Evolutionary conservation across 2,329 filamentous ascomycete genomes (phyloP).

Genomic region (Hypoxylon sp.): DNA sequence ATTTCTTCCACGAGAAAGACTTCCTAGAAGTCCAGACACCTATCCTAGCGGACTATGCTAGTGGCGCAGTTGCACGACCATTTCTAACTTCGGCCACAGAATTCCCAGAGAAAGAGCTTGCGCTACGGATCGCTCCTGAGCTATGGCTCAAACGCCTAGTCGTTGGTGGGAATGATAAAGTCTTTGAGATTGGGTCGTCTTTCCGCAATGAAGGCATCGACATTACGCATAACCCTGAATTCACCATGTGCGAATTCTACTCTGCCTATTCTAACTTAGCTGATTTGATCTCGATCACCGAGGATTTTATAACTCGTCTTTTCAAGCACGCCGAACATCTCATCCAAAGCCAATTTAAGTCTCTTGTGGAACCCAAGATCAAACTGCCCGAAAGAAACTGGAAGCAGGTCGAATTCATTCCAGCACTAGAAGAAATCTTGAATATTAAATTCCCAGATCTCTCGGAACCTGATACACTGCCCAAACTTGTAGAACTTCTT

Average conservation of each 20-base stretch:
- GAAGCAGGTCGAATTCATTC: slow-evolving; percentile 83
- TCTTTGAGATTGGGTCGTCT: slow-evolving; percentile 93
- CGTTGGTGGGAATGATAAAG: slow-evolving; percentile 86
- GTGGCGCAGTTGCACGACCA: slow-evolving; percentile 89
- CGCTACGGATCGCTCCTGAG: slow-evolving; percentile 92
- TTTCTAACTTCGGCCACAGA: slow-evolving; percentile 87
- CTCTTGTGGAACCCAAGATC: slow-evolving; percentile 65
- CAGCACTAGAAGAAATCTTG: slow-evolving; percentile 79
- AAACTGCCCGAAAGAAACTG: slow-evolving; percentile 70
- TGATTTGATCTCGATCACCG: slow-evolving; percentile 82
- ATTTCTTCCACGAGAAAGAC: slow-evolving; percentile 77
- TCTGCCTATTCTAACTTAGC: slow-evolving; percentile 84
- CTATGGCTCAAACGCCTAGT: slow-evolving; percentile 94
- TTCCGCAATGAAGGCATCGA: slow-evolving; percentile 97
- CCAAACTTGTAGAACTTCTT: slow-evolving; percentile 68
- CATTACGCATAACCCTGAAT: slow-evolving; percentile 95
- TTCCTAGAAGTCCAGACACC: slow-evolving; percentile 95
- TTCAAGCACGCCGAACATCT: slow-evolving; percentile 66
- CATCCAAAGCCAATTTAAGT: slow-evolving; percentile 61
- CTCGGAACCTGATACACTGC: slow-evolving; percentile 67
- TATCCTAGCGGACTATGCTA: slow-evolving; percentile 83
- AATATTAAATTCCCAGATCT: slow-evolving; percentile 77
- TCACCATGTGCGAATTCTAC: slow-evolving; percentile 98
- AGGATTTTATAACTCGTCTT: slow-evolving; percentile 76
- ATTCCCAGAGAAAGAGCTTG: slow-evolving; percentile 78